These are phyloP conservation scores for Gossypium mustelinum DNA, from an alignment of 345 rosid species.

Conservation along the genomic window DNA sequence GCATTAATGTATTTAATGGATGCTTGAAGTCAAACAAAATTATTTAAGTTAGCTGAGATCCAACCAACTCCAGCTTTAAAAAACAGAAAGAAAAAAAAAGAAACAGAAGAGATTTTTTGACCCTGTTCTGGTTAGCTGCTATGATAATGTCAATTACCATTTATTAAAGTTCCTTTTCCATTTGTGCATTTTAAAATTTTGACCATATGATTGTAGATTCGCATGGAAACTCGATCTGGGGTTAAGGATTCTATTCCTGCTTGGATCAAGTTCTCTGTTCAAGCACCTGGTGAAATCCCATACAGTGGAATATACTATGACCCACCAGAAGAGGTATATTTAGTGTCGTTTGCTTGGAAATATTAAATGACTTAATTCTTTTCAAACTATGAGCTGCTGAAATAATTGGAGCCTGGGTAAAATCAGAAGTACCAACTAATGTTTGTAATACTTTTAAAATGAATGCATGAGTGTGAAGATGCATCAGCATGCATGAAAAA, in stretches of 20 bases:
- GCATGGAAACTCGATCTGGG: constrained; percentile 92
- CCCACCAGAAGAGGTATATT: constrained; percentile 78
- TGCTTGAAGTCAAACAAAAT: not conserved
- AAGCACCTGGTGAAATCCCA: constrained; percentile 89
- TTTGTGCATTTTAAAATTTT: not conserved
- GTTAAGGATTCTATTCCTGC: constrained; percentile 96
- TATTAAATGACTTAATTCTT: constrained; percentile 2
- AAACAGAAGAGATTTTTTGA: not conserved
- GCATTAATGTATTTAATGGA: not conserved
- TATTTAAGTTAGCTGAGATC: not conserved
- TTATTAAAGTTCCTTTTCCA: constrained; percentile 3
- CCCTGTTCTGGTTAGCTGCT: not conserved
- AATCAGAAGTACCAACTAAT: not conserved
- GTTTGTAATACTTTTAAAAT: constrained; percentile 3
- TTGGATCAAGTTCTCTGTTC: constrained; percentile 95
- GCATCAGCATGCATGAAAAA: not conserved
- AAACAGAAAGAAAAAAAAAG: not conserved
- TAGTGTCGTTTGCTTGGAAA: constrained; percentile 10
- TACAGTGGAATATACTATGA: constrained; percentile 92
- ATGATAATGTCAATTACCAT: constrained; percentile 1
- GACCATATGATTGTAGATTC: constrained; percentile 51
- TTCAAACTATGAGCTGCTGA: not conserved
- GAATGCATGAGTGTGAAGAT: not conserved
- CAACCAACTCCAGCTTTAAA: not conserved
- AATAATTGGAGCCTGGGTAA: constrained; percentile 8